A percentile compares a stretch with the other conserved stretches of the same genome.
These are phyloP conservation scores for Mycosphaerella arachidis DNA, from an alignment of 2,329 filamentous ascomycete genomes.

Conservation along the genomic window DNA sequence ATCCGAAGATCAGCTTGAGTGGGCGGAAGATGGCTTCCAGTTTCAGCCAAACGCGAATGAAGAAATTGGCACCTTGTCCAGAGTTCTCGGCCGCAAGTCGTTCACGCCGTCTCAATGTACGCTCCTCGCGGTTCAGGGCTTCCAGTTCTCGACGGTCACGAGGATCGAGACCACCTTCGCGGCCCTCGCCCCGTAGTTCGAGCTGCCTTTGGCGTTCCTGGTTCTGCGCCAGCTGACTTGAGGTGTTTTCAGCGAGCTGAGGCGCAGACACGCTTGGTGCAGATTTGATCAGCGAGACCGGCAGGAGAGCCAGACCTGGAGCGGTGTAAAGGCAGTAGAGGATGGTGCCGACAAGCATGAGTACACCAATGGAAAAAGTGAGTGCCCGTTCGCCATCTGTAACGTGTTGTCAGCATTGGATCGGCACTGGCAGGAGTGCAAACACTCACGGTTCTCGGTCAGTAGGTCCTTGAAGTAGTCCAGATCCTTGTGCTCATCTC, in stretches of 20 bases:
- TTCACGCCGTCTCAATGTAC: slow-evolving; percentile 84
- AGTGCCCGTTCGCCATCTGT: slow-evolving; percentile 82
- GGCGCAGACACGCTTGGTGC: slow-evolving; percentile 81
- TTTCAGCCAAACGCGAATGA: slow-evolving; percentile 75
- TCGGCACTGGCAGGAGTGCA: not conserved
- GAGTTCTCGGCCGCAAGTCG: slow-evolving; percentile 77
- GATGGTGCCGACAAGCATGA: slow-evolving; percentile 80
- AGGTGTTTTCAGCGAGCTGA: slow-evolving; percentile 69
- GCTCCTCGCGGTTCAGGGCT: slow-evolving; percentile 79
- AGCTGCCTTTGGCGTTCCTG: slow-evolving; percentile 88
- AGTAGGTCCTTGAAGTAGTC: slow-evolving; percentile 89
- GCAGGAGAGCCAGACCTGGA: slow-evolving; percentile 80
- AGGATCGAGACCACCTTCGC: slow-evolving; percentile 67
- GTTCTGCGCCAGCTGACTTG: slow-evolving; percentile 78
- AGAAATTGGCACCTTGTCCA: slow-evolving; percentile 69
- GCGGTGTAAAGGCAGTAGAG: slow-evolving; percentile 88
- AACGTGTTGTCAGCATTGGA: slow-evolving; percentile 8
- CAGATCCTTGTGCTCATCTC: slow-evolving; percentile 66
- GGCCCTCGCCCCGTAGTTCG: slow-evolving; percentile 76
- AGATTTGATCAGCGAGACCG: slow-evolving; percentile 86
- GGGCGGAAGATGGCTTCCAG: slow-evolving; percentile 78
- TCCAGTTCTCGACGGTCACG: slow-evolving; percentile 90
- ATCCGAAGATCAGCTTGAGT: slow-evolving; percentile 78
- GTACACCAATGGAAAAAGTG: slow-evolving; percentile 81
- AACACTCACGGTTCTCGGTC: slow-evolving; percentile 65